Conservation (phyloP, 345 rosid species). For the Acer negundo region DNA sequence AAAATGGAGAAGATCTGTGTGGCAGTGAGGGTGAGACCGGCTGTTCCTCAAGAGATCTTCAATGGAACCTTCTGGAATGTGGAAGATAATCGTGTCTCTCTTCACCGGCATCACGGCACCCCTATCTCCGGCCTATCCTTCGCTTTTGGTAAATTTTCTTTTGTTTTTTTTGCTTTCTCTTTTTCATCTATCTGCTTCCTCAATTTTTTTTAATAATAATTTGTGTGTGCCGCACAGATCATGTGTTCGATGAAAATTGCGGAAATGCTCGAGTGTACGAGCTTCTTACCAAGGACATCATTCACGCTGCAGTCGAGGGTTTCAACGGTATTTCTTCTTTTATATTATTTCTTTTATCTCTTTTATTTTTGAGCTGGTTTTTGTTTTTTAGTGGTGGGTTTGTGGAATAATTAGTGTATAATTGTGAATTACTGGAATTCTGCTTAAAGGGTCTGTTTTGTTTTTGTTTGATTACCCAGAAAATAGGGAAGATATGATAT, state of each 20-base stretch:
- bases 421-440: neutral
- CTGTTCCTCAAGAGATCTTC: slow-evolving; percentile 36
- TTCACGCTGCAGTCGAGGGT: slow-evolving; percentile 78
- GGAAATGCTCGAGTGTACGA: slow-evolving; percentile 67
- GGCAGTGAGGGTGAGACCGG: slow-evolving; percentile 80
- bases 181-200: neutral
- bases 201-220: neutral
- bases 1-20: slow-evolving; percentile 93
- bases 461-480: neutral
- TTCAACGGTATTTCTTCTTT: slow-evolving; percentile 60
- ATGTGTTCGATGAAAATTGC: slow-evolving; percentile 73
- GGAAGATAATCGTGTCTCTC: slow-evolving; percentile 79
- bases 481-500: too few relatives aligned
- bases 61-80: slow-evolving; percentile 53
- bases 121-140: slow-evolving; percentile 66
- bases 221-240: slow-evolving; percentile 44
- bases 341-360: neutral
- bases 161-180: neutral
- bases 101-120: slow-evolving; percentile 65
- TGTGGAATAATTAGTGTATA: neutral
- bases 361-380: slow-evolving; percentile 2
- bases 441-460: too few relatives aligned
- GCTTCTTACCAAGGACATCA: slow-evolving; percentile 77
- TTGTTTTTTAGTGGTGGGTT: neutral
- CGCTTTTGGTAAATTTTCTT: slow-evolving; percentile 59